Conservation (phyloP, 1,284 basidiomycete species). For the Naganishia cerealis region DNA sequence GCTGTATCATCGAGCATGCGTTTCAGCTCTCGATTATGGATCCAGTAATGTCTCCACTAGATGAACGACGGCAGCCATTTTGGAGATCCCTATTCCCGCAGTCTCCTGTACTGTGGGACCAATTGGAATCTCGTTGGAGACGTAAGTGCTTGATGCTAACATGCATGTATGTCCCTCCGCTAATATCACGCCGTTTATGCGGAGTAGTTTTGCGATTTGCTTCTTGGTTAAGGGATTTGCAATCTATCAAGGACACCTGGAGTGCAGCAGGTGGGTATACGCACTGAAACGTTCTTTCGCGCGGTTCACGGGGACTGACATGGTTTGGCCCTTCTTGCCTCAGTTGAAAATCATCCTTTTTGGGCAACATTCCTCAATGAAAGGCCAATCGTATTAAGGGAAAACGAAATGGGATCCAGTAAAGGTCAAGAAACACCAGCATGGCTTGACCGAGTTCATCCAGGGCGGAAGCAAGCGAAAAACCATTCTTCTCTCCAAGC, state of each 20-base stretch:
- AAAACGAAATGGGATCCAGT: slow-evolving; percentile 23
- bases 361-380: slow-evolving; percentile 17
- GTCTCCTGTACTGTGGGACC: not conserved
- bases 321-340: not conserved
- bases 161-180: not conserved
- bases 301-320: not conserved
- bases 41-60: not conserved
- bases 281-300: not conserved
- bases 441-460: slow-evolving; percentile 18
- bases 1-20: slow-evolving; percentile 9
- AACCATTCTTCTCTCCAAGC: slow-evolving; percentile 20
- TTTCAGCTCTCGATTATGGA: slow-evolving; percentile 1
- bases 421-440: slow-evolving; percentile 5
- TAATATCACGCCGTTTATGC: not conserved
- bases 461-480: slow-evolving; percentile 17
- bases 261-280: slow-evolving; percentile 6
- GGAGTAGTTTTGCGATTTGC: slow-evolving; percentile 12
- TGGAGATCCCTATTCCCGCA: not conserved
- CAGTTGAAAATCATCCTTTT: slow-evolving; percentile 24
- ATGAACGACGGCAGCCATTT: not conserved
- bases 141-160: not conserved
- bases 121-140: slow-evolving; percentile 17
- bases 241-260: slow-evolving; percentile 14
- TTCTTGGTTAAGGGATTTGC: slow-evolving; percentile 18
- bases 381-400: not conserved